Percentiles rank a stretch among this genome's conserved stretches.
These are phyloP conservation scores for Infundibulicybe gibba DNA, from an alignment of 768 basidiomycete genomes.

Conservation along the genomic window DNA sequence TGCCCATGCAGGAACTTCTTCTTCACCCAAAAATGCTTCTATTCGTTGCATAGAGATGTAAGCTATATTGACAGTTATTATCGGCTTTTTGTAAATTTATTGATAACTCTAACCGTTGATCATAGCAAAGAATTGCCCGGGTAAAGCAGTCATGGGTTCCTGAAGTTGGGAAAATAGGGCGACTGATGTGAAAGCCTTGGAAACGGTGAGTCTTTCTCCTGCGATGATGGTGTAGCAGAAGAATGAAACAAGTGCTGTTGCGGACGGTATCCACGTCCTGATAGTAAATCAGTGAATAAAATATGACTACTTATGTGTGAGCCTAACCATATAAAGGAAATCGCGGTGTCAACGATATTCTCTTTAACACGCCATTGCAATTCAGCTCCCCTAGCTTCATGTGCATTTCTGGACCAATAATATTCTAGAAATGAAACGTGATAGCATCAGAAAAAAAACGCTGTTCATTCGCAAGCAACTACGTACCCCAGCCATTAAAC, in stretches of 20 bases:
- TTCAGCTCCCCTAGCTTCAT: constrained; percentile 55
- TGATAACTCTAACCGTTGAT: constrained; percentile 42
- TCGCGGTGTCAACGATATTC: constrained; percentile 54
- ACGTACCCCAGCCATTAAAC: constrained; percentile 72
- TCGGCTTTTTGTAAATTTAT: not conserved
- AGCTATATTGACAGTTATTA: constrained; percentile 30
- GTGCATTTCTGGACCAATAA: constrained; percentile 54
- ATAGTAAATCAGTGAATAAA: not conserved
- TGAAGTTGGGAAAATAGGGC: constrained; percentile 74
- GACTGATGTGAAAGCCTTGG: constrained; percentile 78
- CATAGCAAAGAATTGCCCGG: constrained; percentile 61
- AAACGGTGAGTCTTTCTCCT: constrained; percentile 63
- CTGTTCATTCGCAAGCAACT: not conserved
- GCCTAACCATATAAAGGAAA: constrained; percentile 65
- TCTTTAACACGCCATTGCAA: constrained; percentile 65
- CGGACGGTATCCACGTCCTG: constrained; percentile 74
- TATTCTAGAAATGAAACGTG: constrained; percentile 33
- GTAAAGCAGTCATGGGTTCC: constrained; percentile 61
- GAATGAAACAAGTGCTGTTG: constrained; percentile 60
- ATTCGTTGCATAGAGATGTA: constrained; percentile 83
- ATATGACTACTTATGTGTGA: constrained; percentile 1
- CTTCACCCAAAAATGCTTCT: constrained; percentile 65
- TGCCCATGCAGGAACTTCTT: constrained; percentile 78
- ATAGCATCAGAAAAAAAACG: too few relatives aligned
- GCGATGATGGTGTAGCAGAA: constrained; percentile 67